Evolutionary conservation across 495 filamentous ascomycete species (phyloP).

Genomic region (Aspergillus heteromorphus): DNA sequence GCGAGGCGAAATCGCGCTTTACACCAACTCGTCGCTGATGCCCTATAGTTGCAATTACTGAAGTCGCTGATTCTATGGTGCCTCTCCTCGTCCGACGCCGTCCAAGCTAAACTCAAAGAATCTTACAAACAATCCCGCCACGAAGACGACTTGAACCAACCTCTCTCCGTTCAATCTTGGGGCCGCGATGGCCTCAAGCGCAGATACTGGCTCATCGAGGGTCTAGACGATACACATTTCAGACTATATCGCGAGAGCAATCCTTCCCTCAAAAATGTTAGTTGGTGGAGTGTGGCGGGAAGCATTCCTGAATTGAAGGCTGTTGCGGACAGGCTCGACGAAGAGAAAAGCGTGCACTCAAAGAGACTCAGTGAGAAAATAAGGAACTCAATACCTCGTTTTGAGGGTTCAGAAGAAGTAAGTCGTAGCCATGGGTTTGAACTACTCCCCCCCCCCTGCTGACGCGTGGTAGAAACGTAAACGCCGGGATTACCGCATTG

Average conservation of each 20-base stretch:
- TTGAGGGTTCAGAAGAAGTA: constrained; percentile 91
- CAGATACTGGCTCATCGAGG: constrained; percentile 89
- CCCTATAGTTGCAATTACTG: constrained; percentile 69
- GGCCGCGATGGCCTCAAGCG: constrained; percentile 86
- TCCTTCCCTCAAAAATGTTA: constrained; percentile 65
- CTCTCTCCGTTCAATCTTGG: constrained; percentile 91
- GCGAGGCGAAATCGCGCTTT: constrained; percentile 4
- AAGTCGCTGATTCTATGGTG: constrained; percentile 83
- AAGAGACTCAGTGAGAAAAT: constrained; percentile 73
- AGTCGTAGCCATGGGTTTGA: constrained; percentile 11
- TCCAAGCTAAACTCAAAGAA: constrained; percentile 74
- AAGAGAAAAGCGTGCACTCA: constrained; percentile 75
- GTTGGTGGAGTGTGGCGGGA: constrained; percentile 91
- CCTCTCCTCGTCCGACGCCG: constrained; percentile 79
- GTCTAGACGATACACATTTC: constrained; percentile 88
- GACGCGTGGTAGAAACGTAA: constrained; percentile 67
- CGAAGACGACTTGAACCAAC: constrained; percentile 89
- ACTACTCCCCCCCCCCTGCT: constrained; percentile 15
- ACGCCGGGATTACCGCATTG: constrained; percentile 83
- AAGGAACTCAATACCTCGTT: constrained; percentile 76
- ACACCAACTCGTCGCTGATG: constrained; percentile 15
- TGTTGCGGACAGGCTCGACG: constrained; percentile 67
- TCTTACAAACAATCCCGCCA: constrained; percentile 86
- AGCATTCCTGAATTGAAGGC: constrained; percentile 77
- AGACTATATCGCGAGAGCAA: constrained; percentile 94